phyloP scores from a whole-genome alignment of 257 asterid genomes.

The Henckelia pumila region DNA sequence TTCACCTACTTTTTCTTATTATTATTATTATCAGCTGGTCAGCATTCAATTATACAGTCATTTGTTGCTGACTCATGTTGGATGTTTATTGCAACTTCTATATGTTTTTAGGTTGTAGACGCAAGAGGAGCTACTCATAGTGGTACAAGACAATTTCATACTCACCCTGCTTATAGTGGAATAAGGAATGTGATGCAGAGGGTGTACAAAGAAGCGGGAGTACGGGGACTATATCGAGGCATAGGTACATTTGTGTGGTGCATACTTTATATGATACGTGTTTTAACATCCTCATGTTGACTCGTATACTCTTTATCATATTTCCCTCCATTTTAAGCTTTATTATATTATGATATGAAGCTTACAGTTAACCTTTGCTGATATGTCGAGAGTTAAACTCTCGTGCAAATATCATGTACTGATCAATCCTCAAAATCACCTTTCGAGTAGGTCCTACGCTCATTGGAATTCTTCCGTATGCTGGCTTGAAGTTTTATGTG shows the following conservation, averaged over 20 bases:
- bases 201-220: conserved; percentile 84
- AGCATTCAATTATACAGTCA: neutral
- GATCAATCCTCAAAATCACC: neutral
- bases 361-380: neutral
- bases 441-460: conserved; percentile 79
- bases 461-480: conserved; percentile 91
- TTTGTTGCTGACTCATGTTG: neutral
- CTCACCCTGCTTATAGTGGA: conserved; percentile 63
- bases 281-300: neutral
- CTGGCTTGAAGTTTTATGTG: conserved; percentile 87
- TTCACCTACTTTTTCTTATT: neutral
- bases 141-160: conserved; percentile 36
- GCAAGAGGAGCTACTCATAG: conserved; percentile 40
- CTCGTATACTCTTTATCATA: neutral
- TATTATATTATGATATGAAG: neutral
- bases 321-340: neutral
- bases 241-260: conserved; percentile 47
- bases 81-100: neutral
- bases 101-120: conserved; percentile 52
- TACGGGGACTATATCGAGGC: conserved; percentile 86
- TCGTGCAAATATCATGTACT: neutral
- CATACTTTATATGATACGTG: conserved; percentile 1
- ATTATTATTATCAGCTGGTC: neutral
- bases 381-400: neutral
- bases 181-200: conserved; percentile 63